A percentile compares a stretch with the other conserved stretches of the same genome.
Evolutionary conservation across 345 rosid genomes (phyloP).

Genomic region (Cardamine chenopodiifolia): DNA sequence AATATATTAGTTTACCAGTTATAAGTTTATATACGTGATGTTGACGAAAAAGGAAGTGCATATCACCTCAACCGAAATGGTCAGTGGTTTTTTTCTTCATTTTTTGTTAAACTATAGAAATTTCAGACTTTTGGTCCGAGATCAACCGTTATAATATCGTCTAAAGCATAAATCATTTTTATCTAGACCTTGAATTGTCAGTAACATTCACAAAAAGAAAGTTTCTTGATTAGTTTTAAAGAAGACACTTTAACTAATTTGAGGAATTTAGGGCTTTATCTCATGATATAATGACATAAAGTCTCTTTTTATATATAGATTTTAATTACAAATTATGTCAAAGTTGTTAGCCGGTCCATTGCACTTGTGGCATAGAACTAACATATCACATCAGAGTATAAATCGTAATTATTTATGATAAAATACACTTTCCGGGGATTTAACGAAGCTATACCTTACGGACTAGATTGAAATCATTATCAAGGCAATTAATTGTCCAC

Average conservation of each 20-base stretch:
- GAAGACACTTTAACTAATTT: slow-evolving; percentile 40
- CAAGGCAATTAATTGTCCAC: slow-evolving; percentile 45
- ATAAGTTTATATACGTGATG: neutral
- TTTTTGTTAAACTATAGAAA: too few relatives aligned
- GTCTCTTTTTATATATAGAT: slow-evolving; percentile 19
- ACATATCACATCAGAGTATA: slow-evolving; percentile 35
- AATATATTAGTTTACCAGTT: neutral
- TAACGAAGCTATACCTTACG: slow-evolving; percentile 32
- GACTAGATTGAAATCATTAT: slow-evolving; percentile 37
- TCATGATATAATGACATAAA: slow-evolving; percentile 43
- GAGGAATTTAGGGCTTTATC: slow-evolving; percentile 47
- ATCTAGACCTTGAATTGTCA: too few relatives aligned
- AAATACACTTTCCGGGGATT: slow-evolving; percentile 11
- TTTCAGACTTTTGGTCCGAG: too few relatives aligned
- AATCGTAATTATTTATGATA: slow-evolving; percentile 13
- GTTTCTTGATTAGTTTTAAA: slow-evolving; percentile 26
- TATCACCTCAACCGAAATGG: neutral
- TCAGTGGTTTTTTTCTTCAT: too few relatives aligned
- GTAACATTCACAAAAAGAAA: slow-evolving; percentile 27
- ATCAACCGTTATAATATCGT: too few relatives aligned
- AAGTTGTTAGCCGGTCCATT: slow-evolving; percentile 44
- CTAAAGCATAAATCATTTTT: too few relatives aligned
- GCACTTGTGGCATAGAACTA: slow-evolving; percentile 36
- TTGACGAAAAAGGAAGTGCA: neutral
- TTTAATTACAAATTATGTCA: slow-evolving; percentile 28